Conservation (phyloP, 192 early-diverging fungal genomes). For the Dissophora ornata region DNA sequence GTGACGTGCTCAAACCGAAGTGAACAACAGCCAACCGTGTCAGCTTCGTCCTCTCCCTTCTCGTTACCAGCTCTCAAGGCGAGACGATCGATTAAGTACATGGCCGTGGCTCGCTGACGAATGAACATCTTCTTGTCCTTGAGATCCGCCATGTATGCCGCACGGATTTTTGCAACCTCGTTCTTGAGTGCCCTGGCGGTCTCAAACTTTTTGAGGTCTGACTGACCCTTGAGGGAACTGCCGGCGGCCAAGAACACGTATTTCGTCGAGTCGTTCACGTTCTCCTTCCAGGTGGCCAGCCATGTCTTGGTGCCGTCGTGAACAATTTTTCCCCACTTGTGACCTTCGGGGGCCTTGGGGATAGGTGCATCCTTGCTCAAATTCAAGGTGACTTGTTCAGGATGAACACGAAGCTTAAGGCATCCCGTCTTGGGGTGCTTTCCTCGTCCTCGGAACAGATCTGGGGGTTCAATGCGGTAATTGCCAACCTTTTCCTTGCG, state of each 20-base stretch:
- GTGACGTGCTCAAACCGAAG: conserved; percentile 92
- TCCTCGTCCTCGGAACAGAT: conserved; percentile 96
- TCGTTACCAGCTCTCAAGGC: conserved; percentile 98
- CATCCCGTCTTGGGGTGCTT: conserved; percentile 94
- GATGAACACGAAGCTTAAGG: conserved; percentile 89
- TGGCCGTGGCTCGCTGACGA: conserved; percentile 91
- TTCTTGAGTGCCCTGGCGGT: conserved; percentile 92
- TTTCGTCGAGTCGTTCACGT: conserved; percentile 92
- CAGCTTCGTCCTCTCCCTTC: conserved; percentile 97
- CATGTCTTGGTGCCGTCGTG: conserved; percentile 95
- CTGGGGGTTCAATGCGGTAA: conserved; percentile 96
- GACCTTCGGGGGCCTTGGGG: conserved; percentile 88
- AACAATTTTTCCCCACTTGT: conserved; percentile 87
- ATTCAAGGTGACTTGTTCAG: conserved; percentile 96
- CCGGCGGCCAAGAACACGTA: conserved; percentile 96
- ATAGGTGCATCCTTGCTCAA: conserved; percentile 80
- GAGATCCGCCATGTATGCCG: conserved; percentile 81
- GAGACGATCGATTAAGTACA: conserved; percentile 95
- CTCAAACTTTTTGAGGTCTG: conserved; percentile 96
- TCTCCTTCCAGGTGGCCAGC: conserved; percentile 99
- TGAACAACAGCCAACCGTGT: conserved; percentile 99
- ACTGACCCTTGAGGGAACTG: conserved; percentile 95
- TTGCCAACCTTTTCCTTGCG: conserved; percentile 98
- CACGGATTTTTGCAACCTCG: conserved; percentile 79
- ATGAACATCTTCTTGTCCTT: conserved; percentile 83